Conservation (phyloP, 208 protist species). For the Crithidia acanthocephali region DNA sequence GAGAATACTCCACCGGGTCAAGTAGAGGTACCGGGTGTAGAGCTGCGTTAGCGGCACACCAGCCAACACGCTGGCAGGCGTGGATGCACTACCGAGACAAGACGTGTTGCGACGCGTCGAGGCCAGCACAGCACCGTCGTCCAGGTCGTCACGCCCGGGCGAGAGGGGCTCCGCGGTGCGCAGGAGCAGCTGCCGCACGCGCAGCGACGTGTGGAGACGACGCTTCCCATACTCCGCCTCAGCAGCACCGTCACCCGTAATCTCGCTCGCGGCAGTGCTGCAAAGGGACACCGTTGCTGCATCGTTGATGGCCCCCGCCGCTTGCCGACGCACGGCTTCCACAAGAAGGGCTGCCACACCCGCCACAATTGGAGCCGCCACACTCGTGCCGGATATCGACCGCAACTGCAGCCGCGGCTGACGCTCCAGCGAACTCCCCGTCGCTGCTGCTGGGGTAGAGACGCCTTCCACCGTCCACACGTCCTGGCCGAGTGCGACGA, state of each 20-base stretch:
- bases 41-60: slow-evolving; percentile 38
- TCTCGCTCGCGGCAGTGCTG: no score
- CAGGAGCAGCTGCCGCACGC: slow-evolving; percentile 21
- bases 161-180: slow-evolving; percentile 16
- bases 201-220: slow-evolving; percentile 9
- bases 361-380: slow-evolving; percentile 95
- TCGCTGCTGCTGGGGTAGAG: no score
- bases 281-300: background rate
- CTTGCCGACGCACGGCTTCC: slow-evolving; percentile 35
- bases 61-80: slow-evolving; percentile 4
- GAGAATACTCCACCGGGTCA: slow-evolving; percentile 51
- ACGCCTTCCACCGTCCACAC: slow-evolving; percentile 41
- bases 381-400: slow-evolving; percentile 93
- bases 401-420: slow-evolving; percentile 20
- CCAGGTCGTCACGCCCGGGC: background rate
- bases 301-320: no score
- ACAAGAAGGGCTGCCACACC: slow-evolving; percentile 92
- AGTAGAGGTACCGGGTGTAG: slow-evolving; percentile 41
- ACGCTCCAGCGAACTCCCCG: no score
- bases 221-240: background rate
- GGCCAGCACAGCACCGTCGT: no score
- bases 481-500: slow-evolving; percentile 89
- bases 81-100: no score
- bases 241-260: no score
- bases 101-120: no score